Evolutionary conservation across 208 protist species (phyloP), one percentile per base, ranked within the genome.

Genomic region (Crithidia expoeki): DNA sequence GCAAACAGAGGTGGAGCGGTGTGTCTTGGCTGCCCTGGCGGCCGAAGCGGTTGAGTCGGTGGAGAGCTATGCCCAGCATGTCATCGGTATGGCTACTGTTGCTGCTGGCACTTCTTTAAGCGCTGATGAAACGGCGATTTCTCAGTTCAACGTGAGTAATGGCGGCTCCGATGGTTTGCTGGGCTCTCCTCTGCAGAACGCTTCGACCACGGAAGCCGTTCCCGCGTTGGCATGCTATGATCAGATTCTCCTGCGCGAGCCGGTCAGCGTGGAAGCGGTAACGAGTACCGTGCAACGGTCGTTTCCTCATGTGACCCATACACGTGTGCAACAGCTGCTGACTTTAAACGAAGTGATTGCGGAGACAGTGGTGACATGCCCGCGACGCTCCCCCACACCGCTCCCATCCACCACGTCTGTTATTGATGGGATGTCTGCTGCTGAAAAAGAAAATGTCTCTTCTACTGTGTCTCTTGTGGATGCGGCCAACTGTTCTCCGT

Each of bases 221-320:
- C n/a, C 32, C 5, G 53, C 32, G 14, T 19, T 42, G 32, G 57
- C 73, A 17, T 28, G 53, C 14, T 91, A 83, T 53, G 87, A 95
- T 33, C 53, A 77, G 23, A 56, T 89, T 4, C 68, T 96, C 40
- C 70, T 96, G 38, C 72, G 89, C 30, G 88, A 93, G 67, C 83
- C 88, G 11, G 74, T 83, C 0, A 74, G 89, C 68, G 49, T 81
- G 32, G 77, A 84, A 19, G 79, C 76, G 1, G 77, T 73, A 10
- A 60, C 69, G 27, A 56, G 23, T 0, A 23, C 76, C 1, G 88
- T 93, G 14, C 82, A 82, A 70, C 47, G 51, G 12, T 76, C 84
- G 23, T 96, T 96, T 73, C 76, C 85, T 1, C 75, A 84, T 59
- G 67, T 96, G 4, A 52, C 83, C 2, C 65, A 70, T 21, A 50